Evolutionary conservation across 441 rosid genomes (phyloP).

Genomic region (Populus trichocarpa): DNA sequence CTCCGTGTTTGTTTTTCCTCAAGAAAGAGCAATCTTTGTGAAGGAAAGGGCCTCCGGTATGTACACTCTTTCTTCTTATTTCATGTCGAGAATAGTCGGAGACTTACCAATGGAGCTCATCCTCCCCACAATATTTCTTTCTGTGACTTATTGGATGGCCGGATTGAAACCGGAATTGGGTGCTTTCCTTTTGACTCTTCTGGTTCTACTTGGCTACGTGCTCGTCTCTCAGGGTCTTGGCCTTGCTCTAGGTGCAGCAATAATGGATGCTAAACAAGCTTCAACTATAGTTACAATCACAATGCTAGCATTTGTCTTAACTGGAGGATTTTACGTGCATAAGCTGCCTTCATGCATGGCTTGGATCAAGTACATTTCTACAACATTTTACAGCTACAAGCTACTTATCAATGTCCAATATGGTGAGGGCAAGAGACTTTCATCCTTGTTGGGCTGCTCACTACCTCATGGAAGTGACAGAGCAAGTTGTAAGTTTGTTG

Average conservation of each 20-base stretch:
- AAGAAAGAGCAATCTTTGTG: conserved; percentile 71
- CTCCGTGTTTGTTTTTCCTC: conserved; percentile 81
- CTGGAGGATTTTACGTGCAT: conserved; percentile 90
- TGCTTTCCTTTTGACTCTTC: conserved; percentile 53
- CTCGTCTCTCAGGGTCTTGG: conserved; percentile 91
- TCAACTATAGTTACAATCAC: conserved; percentile 79
- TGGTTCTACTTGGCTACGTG: conserved; percentile 65
- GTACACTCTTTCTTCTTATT: conserved; percentile 86
- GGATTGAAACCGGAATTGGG: conserved; percentile 52
- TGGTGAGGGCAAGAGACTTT: conserved; percentile 45
- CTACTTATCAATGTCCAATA: conserved; percentile 62
- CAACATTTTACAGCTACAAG: conserved; percentile 68
- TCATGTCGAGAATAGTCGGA: conserved; percentile 81
- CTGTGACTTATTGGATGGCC: conserved; percentile 78
- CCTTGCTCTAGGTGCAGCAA: conserved; percentile 70
- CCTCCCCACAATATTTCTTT: conserved; percentile 68
- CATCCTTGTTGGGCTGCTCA: conserved; percentile 45
- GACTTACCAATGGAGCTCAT: conserved; percentile 88
- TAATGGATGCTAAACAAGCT: conserved; percentile 92
- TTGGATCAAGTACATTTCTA: conserved; percentile 76
- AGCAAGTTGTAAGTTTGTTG: conserved; percentile 53
- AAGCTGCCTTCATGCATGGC: conserved; percentile 64
- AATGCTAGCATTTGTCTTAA: conserved; percentile 79
- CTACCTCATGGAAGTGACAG: not conserved
- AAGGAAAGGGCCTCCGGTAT: conserved; percentile 83